A percentile compares a stretch with the other conserved stretches of the same genome.
These are phyloP conservation scores for Talaromyces ruber DNA, from an alignment of 495 filamentous ascomycete genomes.

Conservation along the genomic window DNA sequence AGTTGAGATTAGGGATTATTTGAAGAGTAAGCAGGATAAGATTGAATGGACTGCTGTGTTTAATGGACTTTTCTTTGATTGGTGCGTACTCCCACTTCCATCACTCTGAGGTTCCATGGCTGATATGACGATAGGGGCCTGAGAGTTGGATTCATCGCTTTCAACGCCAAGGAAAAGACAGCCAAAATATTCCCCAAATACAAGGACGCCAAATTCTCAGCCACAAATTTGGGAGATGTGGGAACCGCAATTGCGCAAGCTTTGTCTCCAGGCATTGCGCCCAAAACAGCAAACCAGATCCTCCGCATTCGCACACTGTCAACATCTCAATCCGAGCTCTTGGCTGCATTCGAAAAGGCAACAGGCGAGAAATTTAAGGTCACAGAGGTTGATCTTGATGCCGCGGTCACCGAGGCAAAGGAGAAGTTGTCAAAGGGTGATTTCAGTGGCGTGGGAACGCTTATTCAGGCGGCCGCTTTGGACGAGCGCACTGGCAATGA, in stretches of 20 bases:
- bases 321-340: slow-evolving; percentile 36
- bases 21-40: slow-evolving; percentile 20
- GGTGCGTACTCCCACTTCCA: neutral
- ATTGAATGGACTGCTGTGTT: slow-evolving; percentile 39
- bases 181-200: neutral
- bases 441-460: slow-evolving; percentile 18
- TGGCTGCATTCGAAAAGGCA: slow-evolving; percentile 32
- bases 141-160: neutral
- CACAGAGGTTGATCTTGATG: slow-evolving; percentile 19
- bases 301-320: slow-evolving; percentile 37
- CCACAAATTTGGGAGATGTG: neutral
- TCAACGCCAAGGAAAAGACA: slow-evolving; percentile 2
- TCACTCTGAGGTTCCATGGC: neutral
- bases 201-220: slow-evolving; percentile 4
- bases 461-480: slow-evolving; percentile 17
- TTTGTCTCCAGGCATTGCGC: neutral
- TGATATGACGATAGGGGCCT: neutral
- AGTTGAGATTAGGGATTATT: slow-evolving; percentile 30
- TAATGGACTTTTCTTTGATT: slow-evolving; percentile 19
- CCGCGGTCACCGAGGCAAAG: slow-evolving; percentile 15
- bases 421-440: slow-evolving; percentile 28
- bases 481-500: slow-evolving; percentile 16
- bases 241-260: neutral
- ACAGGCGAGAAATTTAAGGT: slow-evolving; percentile 32
- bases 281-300: slow-evolving; percentile 36